Conservation (phyloP, 2,329 filamentous ascomycete genomes). For the Aspergillus glaucus region DNA sequence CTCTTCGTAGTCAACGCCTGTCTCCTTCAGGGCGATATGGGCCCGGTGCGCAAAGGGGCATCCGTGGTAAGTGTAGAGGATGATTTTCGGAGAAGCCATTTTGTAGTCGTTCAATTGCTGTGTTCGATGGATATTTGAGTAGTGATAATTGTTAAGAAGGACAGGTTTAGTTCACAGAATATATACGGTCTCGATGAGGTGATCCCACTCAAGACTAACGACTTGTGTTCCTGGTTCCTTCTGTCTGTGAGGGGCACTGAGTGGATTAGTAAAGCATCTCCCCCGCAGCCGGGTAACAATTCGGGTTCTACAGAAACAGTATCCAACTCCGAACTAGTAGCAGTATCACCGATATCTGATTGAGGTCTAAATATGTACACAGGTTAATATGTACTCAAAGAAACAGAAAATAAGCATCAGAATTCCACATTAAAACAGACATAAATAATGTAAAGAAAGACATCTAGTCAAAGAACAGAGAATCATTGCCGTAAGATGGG, state of each 20-base stretch:
- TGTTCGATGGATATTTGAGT: constrained; percentile 1
- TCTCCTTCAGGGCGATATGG: constrained; percentile 64
- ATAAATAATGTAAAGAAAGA: constrained; percentile 2
- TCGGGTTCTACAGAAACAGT: constrained; percentile 3
- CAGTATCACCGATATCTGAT: not conserved
- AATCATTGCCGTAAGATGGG: constrained; percentile 21
- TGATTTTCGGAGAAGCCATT: constrained; percentile 47
- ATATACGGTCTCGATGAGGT: not conserved
- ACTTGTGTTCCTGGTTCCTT: not conserved
- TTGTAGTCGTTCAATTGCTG: not conserved
- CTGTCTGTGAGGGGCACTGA: constrained; percentile 9
- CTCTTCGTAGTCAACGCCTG: constrained; percentile 60
- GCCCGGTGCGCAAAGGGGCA: constrained; percentile 73
- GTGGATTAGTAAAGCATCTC: constrained; percentile 18
- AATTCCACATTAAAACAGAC: too few relatives aligned
- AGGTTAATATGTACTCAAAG: constrained; percentile 21
- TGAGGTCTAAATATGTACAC: constrained; percentile 22
- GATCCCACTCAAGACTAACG: not conserved
- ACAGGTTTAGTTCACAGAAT: not conserved
- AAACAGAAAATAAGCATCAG: not conserved
- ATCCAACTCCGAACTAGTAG: constrained; percentile 2
- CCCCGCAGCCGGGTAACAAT: constrained; percentile 9
- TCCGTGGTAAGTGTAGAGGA: constrained; percentile 61
- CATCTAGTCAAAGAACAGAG: constrained; percentile 10
- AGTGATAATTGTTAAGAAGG: not conserved